A percentile compares a stretch with the other conserved stretches of the same genome.
phyloP scores from a whole-genome alignment of 2,329 filamentous ascomycete species.

The Stagonosporopsis cucurbitacearum region DNA sequence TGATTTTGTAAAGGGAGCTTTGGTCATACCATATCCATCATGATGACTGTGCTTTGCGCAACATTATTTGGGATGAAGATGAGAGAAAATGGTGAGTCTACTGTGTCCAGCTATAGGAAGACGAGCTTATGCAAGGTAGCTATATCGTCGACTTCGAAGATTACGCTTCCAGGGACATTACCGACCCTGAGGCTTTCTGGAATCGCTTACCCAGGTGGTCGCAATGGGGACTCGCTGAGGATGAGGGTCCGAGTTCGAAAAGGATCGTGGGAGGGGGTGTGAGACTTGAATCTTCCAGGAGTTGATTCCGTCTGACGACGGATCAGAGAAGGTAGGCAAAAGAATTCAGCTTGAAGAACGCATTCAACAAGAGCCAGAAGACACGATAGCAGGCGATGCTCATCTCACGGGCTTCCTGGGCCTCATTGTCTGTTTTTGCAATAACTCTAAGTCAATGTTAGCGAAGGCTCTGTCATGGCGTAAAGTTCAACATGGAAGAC shows the following conservation, averaged over 20 bases:
- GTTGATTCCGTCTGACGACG: too few relatives aligned
- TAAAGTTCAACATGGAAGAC: too few relatives aligned
- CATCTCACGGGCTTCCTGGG: not conserved
- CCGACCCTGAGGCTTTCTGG: not conserved
- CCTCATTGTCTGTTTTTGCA: too few relatives aligned
- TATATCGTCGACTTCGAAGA: not conserved
- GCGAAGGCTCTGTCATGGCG: too few relatives aligned
- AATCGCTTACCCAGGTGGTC: not conserved
- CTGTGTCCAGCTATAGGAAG: not conserved
- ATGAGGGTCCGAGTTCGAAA: not conserved
- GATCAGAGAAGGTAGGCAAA: too few relatives aligned
- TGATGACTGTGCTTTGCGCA: not conserved
- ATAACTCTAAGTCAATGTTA: too few relatives aligned
- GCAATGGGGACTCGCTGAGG: not conserved
- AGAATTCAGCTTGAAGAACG: too few relatives aligned
- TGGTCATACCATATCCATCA: not conserved
- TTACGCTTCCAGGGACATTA: not conserved
- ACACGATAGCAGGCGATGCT: too few relatives aligned
- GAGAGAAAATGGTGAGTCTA: not conserved
- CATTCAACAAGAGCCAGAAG: too few relatives aligned
- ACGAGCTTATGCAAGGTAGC: not conserved
- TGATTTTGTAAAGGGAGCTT: not conserved
- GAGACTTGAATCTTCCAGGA: too few relatives aligned
- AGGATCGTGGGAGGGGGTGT: too few relatives aligned
- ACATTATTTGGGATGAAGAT: constrained; percentile 5